phyloP scores from a whole-genome alignment of 1,139 yeast genomes.

The Saccharomycopsis crataegensis region DNA sequence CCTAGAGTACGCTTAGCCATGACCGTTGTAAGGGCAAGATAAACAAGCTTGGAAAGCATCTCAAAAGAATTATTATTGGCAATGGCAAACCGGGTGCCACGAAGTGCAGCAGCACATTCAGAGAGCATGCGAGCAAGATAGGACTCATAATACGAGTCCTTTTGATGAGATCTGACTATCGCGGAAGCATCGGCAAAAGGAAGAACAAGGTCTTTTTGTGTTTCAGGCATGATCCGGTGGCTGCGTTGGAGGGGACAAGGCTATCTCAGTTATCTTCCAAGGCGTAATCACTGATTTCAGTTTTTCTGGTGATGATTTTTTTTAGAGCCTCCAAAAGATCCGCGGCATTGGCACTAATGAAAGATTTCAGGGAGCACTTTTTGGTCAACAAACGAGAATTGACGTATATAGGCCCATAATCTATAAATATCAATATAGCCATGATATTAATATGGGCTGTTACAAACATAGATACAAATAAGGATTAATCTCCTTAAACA shows the following conservation, averaged over 20 bases:
- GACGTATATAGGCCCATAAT: too few relatives aligned
- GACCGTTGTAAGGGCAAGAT: slow-evolving; percentile 65
- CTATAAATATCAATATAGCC: too few relatives aligned
- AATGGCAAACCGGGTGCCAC: slow-evolving; percentile 57
- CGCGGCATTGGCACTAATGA: too few relatives aligned
- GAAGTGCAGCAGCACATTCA: slow-evolving; percentile 46
- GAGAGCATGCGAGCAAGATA: slow-evolving; percentile 47
- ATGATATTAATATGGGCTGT: too few relatives aligned
- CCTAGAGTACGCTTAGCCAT: slow-evolving; percentile 79
- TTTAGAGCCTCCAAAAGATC: too few relatives aligned
- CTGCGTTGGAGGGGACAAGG: not conserved
- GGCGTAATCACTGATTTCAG: too few relatives aligned
- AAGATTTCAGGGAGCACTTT: too few relatives aligned
- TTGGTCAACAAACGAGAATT: too few relatives aligned
- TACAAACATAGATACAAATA: too few relatives aligned
- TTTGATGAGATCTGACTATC: slow-evolving; percentile 76
- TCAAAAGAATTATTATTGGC: slow-evolving; percentile 61
- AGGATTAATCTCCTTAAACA: too few relatives aligned
- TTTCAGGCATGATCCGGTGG: not conserved
- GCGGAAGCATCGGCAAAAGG: slow-evolving; percentile 39
- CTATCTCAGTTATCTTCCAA: too few relatives aligned
- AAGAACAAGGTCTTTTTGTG: slow-evolving; percentile 20
- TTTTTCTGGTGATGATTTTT: too few relatives aligned
- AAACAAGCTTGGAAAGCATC: slow-evolving; percentile 49
- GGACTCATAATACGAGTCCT: slow-evolving; percentile 68